Percentiles rank a stretch among this genome's conserved stretches.
phyloP scores from a whole-genome alignment of 257 asterid species.

The Ophiorrhiza pumila region DNA sequence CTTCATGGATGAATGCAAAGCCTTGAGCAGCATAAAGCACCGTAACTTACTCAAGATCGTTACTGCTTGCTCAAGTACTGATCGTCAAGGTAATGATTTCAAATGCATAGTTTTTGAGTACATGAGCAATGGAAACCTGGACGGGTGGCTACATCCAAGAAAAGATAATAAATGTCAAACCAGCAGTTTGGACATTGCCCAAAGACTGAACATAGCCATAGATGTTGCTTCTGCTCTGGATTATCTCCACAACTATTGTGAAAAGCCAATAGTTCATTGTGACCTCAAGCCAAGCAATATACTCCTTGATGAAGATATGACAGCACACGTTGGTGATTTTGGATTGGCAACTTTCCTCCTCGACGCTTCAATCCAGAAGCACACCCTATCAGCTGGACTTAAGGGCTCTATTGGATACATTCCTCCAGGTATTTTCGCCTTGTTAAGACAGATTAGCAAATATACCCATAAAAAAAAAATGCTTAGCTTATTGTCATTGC shows the following conservation, averaged over 20 bases:
- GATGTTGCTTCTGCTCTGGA: constrained; percentile 44
- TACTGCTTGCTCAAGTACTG: constrained; percentile 34
- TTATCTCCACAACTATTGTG: constrained; percentile 36
- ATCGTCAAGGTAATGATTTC: constrained; percentile 37
- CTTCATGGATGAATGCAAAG: constrained; percentile 41
- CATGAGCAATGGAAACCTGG: constrained; percentile 39
- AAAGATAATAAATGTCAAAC: constrained; percentile 1
- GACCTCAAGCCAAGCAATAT: constrained; percentile 46
- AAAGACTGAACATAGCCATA: constrained; percentile 30
- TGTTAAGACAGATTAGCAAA: not conserved
- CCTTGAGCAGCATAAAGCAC: constrained; percentile 34
- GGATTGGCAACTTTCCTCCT: constrained; percentile 39
- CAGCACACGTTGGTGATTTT: constrained; percentile 40
- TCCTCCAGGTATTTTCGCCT: constrained; percentile 33
- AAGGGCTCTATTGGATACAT: constrained; percentile 44
- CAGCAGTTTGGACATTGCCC: constrained; percentile 10
- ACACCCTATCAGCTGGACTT: constrained; percentile 19
- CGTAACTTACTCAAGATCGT: constrained; percentile 35
- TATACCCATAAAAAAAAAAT: not conserved
- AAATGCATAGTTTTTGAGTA: constrained; percentile 32
- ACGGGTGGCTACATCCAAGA: constrained; percentile 32
- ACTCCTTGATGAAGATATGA: constrained; percentile 36
- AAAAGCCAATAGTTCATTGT: constrained; percentile 34
- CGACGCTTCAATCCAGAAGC: constrained; percentile 9
- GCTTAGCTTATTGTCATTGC: not conserved